These are phyloP conservation scores for Nakazawaea ambrosiae DNA, from an alignment of 805 yeast genomes.

Conservation along the genomic window DNA sequence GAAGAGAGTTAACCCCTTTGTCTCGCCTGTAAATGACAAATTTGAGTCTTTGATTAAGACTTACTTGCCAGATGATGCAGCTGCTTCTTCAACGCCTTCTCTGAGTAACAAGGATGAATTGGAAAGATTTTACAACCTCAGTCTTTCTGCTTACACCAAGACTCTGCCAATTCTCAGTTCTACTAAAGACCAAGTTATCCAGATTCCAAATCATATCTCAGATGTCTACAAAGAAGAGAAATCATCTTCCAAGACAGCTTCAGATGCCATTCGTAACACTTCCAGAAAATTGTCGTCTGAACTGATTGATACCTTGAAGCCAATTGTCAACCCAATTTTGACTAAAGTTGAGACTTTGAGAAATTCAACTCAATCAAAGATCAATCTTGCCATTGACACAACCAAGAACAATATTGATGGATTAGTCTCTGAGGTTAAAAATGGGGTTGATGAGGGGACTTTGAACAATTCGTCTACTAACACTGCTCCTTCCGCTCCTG, in stretches of 20 bases:
- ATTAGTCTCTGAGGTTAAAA: slow-evolving; percentile 15
- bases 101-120: slow-evolving; percentile 17
- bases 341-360: slow-evolving; percentile 19
- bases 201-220: slow-evolving; percentile 20
- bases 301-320: slow-evolving; percentile 25
- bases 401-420: slow-evolving; percentile 17
- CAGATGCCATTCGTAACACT: slow-evolving; percentile 29
- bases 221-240: slow-evolving; percentile 22
- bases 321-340: slow-evolving; percentile 20
- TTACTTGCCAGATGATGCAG: slow-evolving; percentile 20
- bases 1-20: slow-evolving; percentile 19
- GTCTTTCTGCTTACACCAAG: slow-evolving; percentile 21
- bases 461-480: slow-evolving; percentile 1
- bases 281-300: slow-evolving; percentile 29
- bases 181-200: slow-evolving; percentile 9
- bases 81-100: slow-evolving; percentile 3
- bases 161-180: slow-evolving; percentile 19
- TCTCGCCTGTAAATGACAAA: slow-evolving; percentile 22
- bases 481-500: slow-evolving; percentile 2
- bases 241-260: slow-evolving; percentile 15
- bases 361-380: slow-evolving; percentile 1
- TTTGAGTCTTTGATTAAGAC: slow-evolving; percentile 21
- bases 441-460: slow-evolving; percentile 9
- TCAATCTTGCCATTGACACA: slow-evolving; percentile 14
- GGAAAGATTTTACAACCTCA: slow-evolving; percentile 18